Conservation (phyloP, 2,329 filamentous ascomycete species). For the Stagonosporopsis rhizophila region DNA sequence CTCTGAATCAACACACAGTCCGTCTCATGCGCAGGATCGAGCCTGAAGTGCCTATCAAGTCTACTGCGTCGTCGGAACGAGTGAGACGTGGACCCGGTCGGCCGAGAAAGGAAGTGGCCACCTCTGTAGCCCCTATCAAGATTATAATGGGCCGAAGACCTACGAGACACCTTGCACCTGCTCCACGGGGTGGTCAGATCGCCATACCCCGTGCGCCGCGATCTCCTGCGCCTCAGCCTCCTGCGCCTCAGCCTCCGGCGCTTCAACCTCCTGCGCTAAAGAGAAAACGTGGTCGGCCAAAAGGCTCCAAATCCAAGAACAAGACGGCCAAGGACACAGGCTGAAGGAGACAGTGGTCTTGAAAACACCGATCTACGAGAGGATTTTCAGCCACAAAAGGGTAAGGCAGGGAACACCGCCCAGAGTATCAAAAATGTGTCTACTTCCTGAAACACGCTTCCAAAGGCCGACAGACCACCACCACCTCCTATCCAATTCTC, state of each 20-base stretch:
- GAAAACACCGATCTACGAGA: neutral
- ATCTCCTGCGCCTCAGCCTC: neutral
- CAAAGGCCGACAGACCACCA: neutral
- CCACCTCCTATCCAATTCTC: neutral
- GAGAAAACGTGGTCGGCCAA: conserved; percentile 23
- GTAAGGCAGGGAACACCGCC: neutral
- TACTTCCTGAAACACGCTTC: neutral
- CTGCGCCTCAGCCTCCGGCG: neutral
- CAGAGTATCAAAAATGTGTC: neutral
- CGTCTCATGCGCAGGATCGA: conserved; percentile 17
- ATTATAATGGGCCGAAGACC: neutral
- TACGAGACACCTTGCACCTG: conserved; percentile 8
- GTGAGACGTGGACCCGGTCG: neutral
- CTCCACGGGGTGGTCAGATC: conserved; percentile 12
- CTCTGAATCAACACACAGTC: conserved; percentile 34
- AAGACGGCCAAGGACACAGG: neutral
- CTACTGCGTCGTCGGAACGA: neutral
- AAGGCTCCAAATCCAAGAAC: conserved; percentile 27
- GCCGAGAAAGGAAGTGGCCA: conserved; percentile 1
- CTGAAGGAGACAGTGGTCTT: neutral
- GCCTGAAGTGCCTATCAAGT: neutral
- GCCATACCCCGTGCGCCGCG: neutral
- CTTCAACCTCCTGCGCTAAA: neutral
- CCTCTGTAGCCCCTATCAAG: no score
- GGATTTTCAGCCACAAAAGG: no score